phyloP scores from a whole-genome alignment of 2,329 filamentous ascomycete species.

The Tricladium varicosporioides region DNA sequence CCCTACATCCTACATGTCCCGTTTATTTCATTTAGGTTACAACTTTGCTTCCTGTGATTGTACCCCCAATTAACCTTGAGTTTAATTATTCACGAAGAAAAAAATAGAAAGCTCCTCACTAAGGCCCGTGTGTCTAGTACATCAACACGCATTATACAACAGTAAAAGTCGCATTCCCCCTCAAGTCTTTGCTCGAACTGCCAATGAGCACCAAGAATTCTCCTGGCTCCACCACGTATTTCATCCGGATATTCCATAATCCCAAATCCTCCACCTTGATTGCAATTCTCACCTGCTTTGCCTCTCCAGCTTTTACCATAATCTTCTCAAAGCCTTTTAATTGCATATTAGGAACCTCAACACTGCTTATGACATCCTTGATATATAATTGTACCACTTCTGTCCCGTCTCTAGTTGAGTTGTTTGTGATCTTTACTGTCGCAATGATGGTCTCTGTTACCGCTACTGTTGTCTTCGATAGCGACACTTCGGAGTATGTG shows the following conservation, averaged over 20 bases:
- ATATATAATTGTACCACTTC: slow-evolving; percentile 58
- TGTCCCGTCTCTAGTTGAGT: slow-evolving; percentile 48
- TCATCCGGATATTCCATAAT: slow-evolving; percentile 68
- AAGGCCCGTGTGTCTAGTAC: too few relatives aligned
- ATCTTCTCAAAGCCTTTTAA: slow-evolving; percentile 73
- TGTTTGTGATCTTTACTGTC: slow-evolving; percentile 58
- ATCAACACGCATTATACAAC: slow-evolving; percentile 21
- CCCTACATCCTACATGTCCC: too few relatives aligned
- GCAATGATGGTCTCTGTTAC: slow-evolving; percentile 50
- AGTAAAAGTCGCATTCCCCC: slow-evolving; percentile 54
- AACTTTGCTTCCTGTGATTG: too few relatives aligned
- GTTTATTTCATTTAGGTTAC: too few relatives aligned
- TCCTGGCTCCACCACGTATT: slow-evolving; percentile 72
- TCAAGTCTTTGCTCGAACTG: slow-evolving; percentile 54
- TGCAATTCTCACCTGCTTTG: slow-evolving; percentile 51
- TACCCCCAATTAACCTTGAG: too few relatives aligned
- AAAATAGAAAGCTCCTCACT: too few relatives aligned
- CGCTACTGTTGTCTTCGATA: slow-evolving; percentile 37
- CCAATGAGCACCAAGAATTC: slow-evolving; percentile 64
- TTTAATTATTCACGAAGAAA: too few relatives aligned
- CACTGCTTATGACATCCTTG: slow-evolving; percentile 45
- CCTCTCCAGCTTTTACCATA: slow-evolving; percentile 52
- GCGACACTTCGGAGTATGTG: slow-evolving; percentile 46
- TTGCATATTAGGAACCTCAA: slow-evolving; percentile 65
- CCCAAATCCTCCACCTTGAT: slow-evolving; percentile 66